Evolutionary conservation across 2,329 filamentous ascomycete species (phyloP), one percentile per base, ranked within the genome.

Genomic region (Curvularia lunata): DNA sequence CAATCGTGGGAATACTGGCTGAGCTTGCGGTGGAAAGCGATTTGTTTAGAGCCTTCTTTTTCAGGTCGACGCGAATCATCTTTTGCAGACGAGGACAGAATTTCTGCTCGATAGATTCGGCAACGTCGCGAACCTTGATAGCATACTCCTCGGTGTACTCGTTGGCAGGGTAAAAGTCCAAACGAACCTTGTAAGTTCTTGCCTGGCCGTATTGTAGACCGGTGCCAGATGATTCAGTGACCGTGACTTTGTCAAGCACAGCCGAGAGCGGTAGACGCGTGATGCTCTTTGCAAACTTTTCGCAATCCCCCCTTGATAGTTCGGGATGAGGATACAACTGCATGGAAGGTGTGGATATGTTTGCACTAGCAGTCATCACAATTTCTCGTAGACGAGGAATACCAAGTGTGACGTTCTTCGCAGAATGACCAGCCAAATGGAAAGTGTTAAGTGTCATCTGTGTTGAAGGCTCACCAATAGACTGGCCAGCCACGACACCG

Each of bases 401-500:
- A 91, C 95, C 95, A 19, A 97, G 86, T 0, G 95, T 99, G 74
- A 99, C 96, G 85, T 99, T 99, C 84, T 97, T 98, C 28, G 95
- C 90, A 19, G 95, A 93, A 82, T 98, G 94, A 73, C 95, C 95
- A 77, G 95, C 95, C 86, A 99, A 91, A 85, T 99, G 95, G 86
- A 99, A 99, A 27, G 96, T 99, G 80, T 99, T 99, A 54, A 99
- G 82, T 7, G 96, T 99, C 96, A 99, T 99, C 77, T 99, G 95
- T 10, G 95, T 99, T 2, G 93, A 97, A 8, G 96, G 95, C 75
- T 99, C 96, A 74, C 95, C 95, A 41, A 99, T 88, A 30, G 94
- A 98, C 78, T 99, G 95, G 9, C 93, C 93, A 49, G 96, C 96
- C 58, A 99, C 91, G 62, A 99, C 96, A 65, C 95, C 95, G 25